Conservation (phyloP, 179 eudicot species). For the Actinidia arguta region DNA sequence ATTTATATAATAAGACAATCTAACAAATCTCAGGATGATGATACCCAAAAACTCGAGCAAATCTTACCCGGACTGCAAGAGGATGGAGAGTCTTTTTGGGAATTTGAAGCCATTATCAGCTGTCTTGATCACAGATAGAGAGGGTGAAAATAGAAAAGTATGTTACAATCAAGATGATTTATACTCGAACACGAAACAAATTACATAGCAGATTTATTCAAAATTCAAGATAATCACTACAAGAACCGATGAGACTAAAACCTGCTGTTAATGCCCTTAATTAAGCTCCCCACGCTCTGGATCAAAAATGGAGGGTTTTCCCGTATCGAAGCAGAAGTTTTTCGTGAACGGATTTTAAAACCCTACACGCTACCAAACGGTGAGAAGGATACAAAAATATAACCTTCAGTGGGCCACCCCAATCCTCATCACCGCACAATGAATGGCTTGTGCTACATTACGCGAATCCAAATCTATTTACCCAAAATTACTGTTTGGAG, state of each 20-base stretch:
- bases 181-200: neutral
- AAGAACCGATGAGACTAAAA: neutral
- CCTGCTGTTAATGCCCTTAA: neutral
- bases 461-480: too few relatives aligned
- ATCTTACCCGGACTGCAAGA: slow-evolving; percentile 35
- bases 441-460: slow-evolving; percentile 4
- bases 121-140: neutral
- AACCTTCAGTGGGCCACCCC: neutral
- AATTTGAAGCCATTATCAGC: slow-evolving; percentile 56
- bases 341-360: neutral
- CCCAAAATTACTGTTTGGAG: too few relatives aligned
- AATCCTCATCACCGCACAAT: slow-evolving; percentile 10
- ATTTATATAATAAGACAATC: neutral
- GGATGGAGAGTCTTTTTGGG: slow-evolving; percentile 40
- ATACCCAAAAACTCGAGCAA: neutral
- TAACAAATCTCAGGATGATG: neutral
- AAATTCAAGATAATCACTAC: neutral
- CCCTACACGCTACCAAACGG: neutral
- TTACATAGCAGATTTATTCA: neutral
- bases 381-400: neutral
- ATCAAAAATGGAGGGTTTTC: neutral
- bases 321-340: neutral
- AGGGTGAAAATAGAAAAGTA: neutral
- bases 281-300: neutral
- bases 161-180: neutral